Percentiles rank a stretch among this genome's conserved stretches.
phyloP scores from a whole-genome alignment of 257 asterid species.

The Osmanthus fragrans region DNA sequence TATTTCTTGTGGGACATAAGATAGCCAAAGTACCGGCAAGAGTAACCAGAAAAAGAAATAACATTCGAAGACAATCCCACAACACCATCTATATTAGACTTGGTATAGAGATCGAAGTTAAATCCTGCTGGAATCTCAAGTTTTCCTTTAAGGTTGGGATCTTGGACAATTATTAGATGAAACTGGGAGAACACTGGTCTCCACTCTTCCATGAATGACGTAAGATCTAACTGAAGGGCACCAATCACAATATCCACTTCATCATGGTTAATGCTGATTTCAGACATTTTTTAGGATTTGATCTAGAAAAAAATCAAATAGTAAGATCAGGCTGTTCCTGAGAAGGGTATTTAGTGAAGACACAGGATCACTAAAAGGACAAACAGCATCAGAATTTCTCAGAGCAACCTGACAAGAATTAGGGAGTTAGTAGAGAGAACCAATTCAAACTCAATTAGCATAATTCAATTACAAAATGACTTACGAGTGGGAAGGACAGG shows the following conservation, averaged over 20 bases:
- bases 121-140: slow-evolving; percentile 72
- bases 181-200: slow-evolving; percentile 68
- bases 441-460: slow-evolving; percentile 7
- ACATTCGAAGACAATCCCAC: slow-evolving; percentile 51
- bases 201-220: slow-evolving; percentile 85
- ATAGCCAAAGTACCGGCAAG: slow-evolving; percentile 90
- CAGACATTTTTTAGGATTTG: slow-evolving; percentile 43
- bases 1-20: slow-evolving; percentile 74
- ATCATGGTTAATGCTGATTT: slow-evolving; percentile 41
- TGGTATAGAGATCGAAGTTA: slow-evolving; percentile 50
- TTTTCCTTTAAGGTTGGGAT: slow-evolving; percentile 76
- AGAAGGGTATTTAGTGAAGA: slow-evolving; percentile 21
- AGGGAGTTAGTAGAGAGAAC: slow-evolving; percentile 23
- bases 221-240: slow-evolving; percentile 71
- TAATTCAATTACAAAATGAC: slow-evolving; percentile 3
- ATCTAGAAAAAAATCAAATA: background rate
- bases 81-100: slow-evolving; percentile 62
- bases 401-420: slow-evolving; percentile 66
- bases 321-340: slow-evolving; percentile 10
- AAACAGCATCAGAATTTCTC: slow-evolving; percentile 53
- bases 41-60: slow-evolving; percentile 69
- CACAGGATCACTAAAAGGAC: slow-evolving; percentile 11
- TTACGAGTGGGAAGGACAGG: slow-evolving; percentile 50
- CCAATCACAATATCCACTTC: slow-evolving; percentile 73
- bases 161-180: slow-evolving; percentile 81